A percentile compares a stretch with the other conserved stretches of the same genome.
These are phyloP conservation scores for Erigeron philadelphicus DNA, from an alignment of 140 eudicot species.

Conservation along the genomic window DNA sequence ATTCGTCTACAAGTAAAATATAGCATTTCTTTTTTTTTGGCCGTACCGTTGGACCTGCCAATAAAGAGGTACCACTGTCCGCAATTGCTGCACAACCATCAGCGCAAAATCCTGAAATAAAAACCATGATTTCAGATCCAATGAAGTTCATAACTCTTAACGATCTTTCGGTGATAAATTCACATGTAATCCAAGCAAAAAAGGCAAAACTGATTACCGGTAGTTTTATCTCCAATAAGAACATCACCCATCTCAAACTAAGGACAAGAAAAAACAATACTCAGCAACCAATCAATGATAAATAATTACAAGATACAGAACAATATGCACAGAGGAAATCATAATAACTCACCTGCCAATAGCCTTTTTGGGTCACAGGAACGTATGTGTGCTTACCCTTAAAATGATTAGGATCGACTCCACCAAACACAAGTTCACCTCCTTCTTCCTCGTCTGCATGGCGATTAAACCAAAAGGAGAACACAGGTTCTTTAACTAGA, in stretches of 20 bases:
- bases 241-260: conserved; percentile 89
- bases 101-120: conserved; percentile 57
- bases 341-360: conserved; percentile 68
- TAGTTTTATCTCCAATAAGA: conserved; percentile 54
- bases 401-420: conserved; percentile 76
- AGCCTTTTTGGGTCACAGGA: conserved; percentile 74
- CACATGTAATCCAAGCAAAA: background rate
- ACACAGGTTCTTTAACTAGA: conserved; percentile 64
- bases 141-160: conserved; percentile 18
- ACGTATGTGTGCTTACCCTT: conserved; percentile 83
- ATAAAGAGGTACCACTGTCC: conserved; percentile 87
- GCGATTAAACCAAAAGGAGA: conserved; percentile 89
- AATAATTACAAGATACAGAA: conserved; percentile 11
- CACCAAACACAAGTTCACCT: conserved; percentile 91
- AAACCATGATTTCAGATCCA: conserved; percentile 11
- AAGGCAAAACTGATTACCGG: conserved; percentile 46
- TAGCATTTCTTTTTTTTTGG: background rate
- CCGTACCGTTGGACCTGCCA: conserved; percentile 93
- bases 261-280: conserved; percentile 14
- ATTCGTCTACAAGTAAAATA: background rate
- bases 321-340: background rate
- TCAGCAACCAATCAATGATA: conserved; percentile 18
- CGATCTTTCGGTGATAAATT: conserved; percentile 10
- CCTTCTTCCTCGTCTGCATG: conserved; percentile 59
- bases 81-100: conserved; percentile 84